A percentile compares a stretch with the other conserved stretches of the same genome.
Conservation (phyloP, 345 rosid genomes). For the Salix brachista region DNA sequence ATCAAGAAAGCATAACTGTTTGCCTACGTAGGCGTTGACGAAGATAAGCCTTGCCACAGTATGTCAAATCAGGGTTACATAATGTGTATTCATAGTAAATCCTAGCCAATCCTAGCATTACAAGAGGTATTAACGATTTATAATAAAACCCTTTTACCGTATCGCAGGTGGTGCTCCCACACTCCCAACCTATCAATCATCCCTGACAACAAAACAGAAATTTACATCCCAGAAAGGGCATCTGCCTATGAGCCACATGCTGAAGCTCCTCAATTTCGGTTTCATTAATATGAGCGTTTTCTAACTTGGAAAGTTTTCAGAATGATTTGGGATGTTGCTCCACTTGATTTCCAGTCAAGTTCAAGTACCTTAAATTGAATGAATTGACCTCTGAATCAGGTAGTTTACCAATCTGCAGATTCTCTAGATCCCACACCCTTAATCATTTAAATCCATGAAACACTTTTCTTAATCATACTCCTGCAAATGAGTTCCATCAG, state of each 20-base stretch:
- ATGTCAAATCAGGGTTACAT: not conserved
- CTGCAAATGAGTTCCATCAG: slow-evolving; percentile 32
- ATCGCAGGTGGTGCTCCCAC: not conserved
- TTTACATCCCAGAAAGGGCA: no score
- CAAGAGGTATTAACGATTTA: no score
- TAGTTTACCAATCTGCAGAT: slow-evolving; percentile 20
- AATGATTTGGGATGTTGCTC: slow-evolving; percentile 30
- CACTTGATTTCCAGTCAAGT: slow-evolving; percentile 29
- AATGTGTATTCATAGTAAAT: no score
- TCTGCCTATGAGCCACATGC: no score
- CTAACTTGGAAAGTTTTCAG: slow-evolving; percentile 26
- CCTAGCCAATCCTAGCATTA: no score
- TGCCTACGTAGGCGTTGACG: slow-evolving; percentile 17
- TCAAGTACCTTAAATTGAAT: slow-evolving; percentile 40
- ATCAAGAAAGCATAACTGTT: slow-evolving; percentile 11
- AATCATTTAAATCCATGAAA: slow-evolving; percentile 18
- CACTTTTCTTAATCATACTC: slow-evolving; percentile 19
- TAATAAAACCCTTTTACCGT: no score
- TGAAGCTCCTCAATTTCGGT: slow-evolving; percentile 29
- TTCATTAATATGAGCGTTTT: slow-evolving; percentile 19
- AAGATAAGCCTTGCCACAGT: slow-evolving; percentile 18
- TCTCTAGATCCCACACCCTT: slow-evolving; percentile 36
- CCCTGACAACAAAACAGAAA: not conserved
- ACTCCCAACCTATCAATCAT: not conserved
- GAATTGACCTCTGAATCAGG: slow-evolving; percentile 19